Base-by-base conservation (phyloP, 164 flowering plant species). In the Macadamia integrifolia region DNA sequence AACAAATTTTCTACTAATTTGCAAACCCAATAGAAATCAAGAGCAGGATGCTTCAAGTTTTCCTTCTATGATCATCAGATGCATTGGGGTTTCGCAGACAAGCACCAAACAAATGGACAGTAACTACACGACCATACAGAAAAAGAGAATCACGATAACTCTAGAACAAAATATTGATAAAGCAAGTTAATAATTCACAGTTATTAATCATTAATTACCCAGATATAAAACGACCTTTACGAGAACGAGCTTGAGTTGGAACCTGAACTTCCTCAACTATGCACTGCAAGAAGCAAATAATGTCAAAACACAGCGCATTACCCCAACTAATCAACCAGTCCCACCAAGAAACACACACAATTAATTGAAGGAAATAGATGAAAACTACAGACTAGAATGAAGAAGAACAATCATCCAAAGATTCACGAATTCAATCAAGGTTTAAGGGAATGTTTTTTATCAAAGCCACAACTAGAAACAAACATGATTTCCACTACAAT, bases 191-290 rank as follows among this genome's bases (percentile, higher is more conserved):
- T 1, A 6, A 30, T n/a, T 7, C 30, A 3, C 28, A 10, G 44
- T 23, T 32, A 48, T 59, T 8, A 29, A 32, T 50, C 35, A 56
- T 60, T 61, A 28, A 71, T 83, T 90, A 94, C 99, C 99, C 99
- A 40, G 99, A 85, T 81, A 95, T 90, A 80, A 95, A 95, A 76
- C 99, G 99, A 59, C 89, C 81, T 83, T 95, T 95, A 48, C 99
- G 88, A 59, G 90, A 78, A 66, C 99, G 98, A 73, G 96, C 96
- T 81, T 87, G 98, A 69, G 92, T 77, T 80, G 99, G 98, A 75
- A 98, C 99, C 75, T 95, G 99, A 71, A 95, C 87, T 78, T 95
- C 99, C 85, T 95, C 99, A 72, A 95, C 96, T 75, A 95, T 89
- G 82, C 99, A 92, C 98, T 94, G 70, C 71, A 78, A 75, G 66